Evolutionary conservation across 2,329 filamentous ascomycete species (phyloP), one percentile per base, ranked within the genome.

Genomic region (Aspergillus proliferans): DNA sequence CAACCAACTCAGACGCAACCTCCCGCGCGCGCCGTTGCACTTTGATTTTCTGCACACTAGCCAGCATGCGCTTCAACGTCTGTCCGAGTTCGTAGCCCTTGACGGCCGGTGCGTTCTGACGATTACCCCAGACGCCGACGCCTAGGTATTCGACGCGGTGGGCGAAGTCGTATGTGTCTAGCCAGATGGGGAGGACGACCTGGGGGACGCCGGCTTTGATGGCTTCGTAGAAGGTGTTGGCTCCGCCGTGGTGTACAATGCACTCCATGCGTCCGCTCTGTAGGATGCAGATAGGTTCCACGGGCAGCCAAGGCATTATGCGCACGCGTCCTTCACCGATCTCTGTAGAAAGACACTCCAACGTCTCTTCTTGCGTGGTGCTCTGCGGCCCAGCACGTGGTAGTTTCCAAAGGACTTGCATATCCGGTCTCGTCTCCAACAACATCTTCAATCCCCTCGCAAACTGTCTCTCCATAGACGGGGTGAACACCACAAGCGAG

Each of bases 221-320:
- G 5, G 71, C 70, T 56, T 79, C 76, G 30, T 74, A 67, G 48
- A 68, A 78, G 0, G 72, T 75, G 48, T 73, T 77, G 0, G 74
- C 71, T 3, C 75, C 75, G 6, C 75, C 75, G 49, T 78, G 75
- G 46, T 76, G 70, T 2, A 77, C 62, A 8, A 71, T 66, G 22
- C 70, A 71, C 2, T 65, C 59, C 4, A 78, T 56, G 14, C 66
- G 55, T 0, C 70, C 70, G 3, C 64, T 67, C 24, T 66, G 55
- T 5, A 78, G 46, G 42, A 63, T 46, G 15, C 48, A 43, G 3
- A 49, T 45, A 1, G 73, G 72, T 33, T 75, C 67, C 0, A 68
- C 62, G 3, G 59, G 55, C 2, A 77, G 39, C 74, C 75, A 77
- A 4, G 68, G 54, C 3, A 65, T 58, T 3, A 76, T 65, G 1